Conservation (phyloP, 345 rosid genomes). For the Pseudoturritis turrita region DNA sequence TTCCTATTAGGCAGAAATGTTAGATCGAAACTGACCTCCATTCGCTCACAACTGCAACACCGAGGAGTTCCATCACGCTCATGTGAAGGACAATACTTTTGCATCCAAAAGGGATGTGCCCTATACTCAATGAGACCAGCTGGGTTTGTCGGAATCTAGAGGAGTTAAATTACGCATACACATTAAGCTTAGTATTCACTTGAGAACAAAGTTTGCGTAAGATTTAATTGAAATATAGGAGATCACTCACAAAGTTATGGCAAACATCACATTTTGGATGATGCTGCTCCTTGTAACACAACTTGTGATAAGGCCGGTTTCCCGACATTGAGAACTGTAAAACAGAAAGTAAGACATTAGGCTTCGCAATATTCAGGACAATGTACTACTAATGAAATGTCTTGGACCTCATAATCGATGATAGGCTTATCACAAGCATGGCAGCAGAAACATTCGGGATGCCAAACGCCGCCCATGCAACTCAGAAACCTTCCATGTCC, state of each 20-base stretch:
- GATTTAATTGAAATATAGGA: background rate
- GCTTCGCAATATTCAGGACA: constrained; percentile 11
- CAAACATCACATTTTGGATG: constrained; percentile 98
- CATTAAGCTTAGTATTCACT: background rate
- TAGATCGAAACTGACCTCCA: constrained; percentile 62
- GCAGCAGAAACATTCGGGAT: constrained; percentile 88
- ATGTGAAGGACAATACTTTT: constrained; percentile 91
- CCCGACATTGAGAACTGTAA: constrained; percentile 66
- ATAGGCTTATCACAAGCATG: constrained; percentile 67
- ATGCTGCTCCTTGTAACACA: constrained; percentile 74
- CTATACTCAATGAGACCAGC: constrained; percentile 67
- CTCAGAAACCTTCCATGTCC: constrained; percentile 71
- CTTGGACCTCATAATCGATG: constrained; percentile 62
- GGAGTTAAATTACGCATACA: background rate
- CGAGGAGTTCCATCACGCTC: constrained; percentile 78
- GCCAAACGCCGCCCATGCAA: constrained; percentile 81
- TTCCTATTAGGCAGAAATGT: background rate
- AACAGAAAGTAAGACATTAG: constrained; percentile 18
- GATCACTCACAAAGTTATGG: constrained; percentile 62
- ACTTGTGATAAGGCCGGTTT: constrained; percentile 70
- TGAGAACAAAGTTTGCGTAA: background rate
- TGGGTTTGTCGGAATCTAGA: constrained; percentile 69
- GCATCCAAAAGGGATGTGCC: constrained; percentile 81
- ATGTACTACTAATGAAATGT: background rate
- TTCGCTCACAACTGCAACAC: constrained; percentile 77